Conservation (phyloP, 257 asterid species). For the Solanum chaucha region DNA sequence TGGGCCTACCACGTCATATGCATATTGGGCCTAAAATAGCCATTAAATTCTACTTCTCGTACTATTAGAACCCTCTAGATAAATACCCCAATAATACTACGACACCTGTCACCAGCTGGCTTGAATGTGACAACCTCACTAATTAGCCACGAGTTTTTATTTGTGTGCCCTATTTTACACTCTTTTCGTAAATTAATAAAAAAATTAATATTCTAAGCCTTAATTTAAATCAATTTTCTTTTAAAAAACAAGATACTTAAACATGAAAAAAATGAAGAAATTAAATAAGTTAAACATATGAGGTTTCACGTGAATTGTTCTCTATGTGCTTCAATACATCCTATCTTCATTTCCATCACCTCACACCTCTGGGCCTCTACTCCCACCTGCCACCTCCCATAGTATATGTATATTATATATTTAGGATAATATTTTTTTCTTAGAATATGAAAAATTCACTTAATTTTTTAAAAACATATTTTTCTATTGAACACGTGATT, state of each 20-base stretch:
- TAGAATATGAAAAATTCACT: no score
- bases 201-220: neutral
- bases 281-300: no score
- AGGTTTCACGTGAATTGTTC: no score
- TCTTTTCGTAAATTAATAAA: no score
- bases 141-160: neutral
- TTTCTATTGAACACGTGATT: no score
- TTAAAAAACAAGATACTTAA: no score
- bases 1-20: neutral
- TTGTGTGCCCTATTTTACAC: neutral
- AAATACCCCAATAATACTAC: neutral
- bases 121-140: neutral
- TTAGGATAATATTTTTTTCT: no score
- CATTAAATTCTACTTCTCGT: neutral
- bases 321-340: no score
- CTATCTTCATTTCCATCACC: neutral
- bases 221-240: no score
- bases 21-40: neutral
- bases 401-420: no score
- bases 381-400: neutral
- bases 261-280: no score
- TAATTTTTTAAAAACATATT: no score
- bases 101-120: constrained; percentile 7
- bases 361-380: neutral
- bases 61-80: neutral